phyloP scores from a whole-genome alignment of 208 protist genomes.

The Wallacemonas collosoma region DNA sequence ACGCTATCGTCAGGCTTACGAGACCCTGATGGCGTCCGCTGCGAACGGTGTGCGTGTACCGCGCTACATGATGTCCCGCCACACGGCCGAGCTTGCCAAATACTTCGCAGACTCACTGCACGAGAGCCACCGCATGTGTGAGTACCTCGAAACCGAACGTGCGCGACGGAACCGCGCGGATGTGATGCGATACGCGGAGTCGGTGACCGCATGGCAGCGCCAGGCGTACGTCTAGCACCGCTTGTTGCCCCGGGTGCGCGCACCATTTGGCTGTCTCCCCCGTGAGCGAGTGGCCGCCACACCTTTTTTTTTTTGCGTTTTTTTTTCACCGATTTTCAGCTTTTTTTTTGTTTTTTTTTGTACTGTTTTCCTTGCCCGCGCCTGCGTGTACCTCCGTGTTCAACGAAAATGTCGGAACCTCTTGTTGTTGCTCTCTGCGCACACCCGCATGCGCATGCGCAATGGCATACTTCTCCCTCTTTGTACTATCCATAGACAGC shows the following conservation, averaged over 20 bases:
- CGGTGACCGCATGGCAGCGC: constrained; percentile 80
- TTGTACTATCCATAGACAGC: constrained; percentile 13
- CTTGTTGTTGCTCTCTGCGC: too few relatives aligned
- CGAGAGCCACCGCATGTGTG: constrained; percentile 66
- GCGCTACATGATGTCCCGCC: constrained; percentile 62
- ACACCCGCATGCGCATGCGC: too few relatives aligned
- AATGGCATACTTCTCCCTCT: neutral
- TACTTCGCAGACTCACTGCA: constrained; percentile 72
- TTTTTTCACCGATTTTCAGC: neutral
- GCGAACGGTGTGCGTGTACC: constrained; percentile 66
- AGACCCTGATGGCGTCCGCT: constrained; percentile 65
- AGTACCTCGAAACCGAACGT: constrained; percentile 64
- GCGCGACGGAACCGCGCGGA: constrained; percentile 52
- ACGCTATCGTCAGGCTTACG: constrained; percentile 77
- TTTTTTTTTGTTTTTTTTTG: constrained; percentile 11
- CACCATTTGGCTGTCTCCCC: too few relatives aligned
- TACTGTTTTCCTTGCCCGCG: neutral
- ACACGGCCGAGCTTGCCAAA: constrained; percentile 65
- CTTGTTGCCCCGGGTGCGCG: neutral
- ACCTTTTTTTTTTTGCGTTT: constrained; percentile 2
- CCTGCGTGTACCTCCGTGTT: too few relatives aligned
- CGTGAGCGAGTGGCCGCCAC: too few relatives aligned
- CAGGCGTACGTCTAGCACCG: constrained; percentile 39
- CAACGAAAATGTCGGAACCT: too few relatives aligned
- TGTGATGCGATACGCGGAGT: constrained; percentile 69